Evolutionary conservation across 1,139 yeast species (phyloP).

Genomic region (Protomyces lactucae-debilis): DNA sequence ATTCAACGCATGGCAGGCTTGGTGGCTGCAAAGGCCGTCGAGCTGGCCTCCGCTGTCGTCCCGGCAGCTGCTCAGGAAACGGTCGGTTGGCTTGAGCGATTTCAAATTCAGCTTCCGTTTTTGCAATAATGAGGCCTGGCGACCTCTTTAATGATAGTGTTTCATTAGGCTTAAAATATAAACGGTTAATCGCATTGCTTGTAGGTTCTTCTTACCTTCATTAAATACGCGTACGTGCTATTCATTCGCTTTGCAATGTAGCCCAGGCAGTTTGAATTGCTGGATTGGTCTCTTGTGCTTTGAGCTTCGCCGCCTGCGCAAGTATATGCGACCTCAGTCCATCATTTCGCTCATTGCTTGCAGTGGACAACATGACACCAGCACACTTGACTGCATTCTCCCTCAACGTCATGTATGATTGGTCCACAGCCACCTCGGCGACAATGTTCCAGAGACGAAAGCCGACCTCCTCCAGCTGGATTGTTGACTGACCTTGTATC

Average conservation of each 20-base stretch:
- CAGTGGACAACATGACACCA: too few relatives aligned
- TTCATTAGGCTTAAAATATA: not conserved
- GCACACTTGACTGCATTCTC: constrained; percentile 1
- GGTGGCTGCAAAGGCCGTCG: not conserved
- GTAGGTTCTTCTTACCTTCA: not conserved
- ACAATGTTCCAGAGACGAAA: not conserved
- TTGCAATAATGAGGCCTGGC: not conserved
- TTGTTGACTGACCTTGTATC: too few relatives aligned
- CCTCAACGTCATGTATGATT: constrained; percentile 3
- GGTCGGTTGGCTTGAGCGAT: not conserved
- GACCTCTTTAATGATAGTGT: not conserved
- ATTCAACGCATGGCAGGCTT: not conserved
- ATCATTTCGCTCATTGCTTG: not conserved
- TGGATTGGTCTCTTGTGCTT: not conserved
- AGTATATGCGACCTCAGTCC: not conserved
- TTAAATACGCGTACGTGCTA: not conserved
- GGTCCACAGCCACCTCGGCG: not conserved
- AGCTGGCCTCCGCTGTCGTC: not conserved
- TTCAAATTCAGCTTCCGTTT: not conserved
- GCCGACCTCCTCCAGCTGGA: not conserved
- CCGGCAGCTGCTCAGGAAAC: not conserved
- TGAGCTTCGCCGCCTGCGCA: not conserved
- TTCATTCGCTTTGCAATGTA: not conserved
- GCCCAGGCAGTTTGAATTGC: not conserved
- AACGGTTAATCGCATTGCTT: not conserved